Conservation (phyloP, 169 alveolate genomes). For the Eimeria sp. region DNA sequence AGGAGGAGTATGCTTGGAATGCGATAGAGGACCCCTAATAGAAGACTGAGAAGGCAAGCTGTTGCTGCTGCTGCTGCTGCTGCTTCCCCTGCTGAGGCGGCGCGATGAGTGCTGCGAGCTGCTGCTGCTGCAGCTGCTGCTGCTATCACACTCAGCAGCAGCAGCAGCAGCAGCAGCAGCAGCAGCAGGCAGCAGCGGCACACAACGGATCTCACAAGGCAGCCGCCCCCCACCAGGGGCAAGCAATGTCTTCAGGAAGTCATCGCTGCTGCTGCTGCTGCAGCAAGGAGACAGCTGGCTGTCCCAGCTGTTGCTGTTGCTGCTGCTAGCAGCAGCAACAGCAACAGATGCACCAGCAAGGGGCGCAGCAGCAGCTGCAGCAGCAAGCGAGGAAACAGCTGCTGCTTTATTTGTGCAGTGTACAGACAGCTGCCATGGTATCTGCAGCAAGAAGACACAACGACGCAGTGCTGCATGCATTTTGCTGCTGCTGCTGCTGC, state of each 20-base stretch:
- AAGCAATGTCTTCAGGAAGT: background rate
- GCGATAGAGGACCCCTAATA: background rate
- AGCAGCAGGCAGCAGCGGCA: no score
- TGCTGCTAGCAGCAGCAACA: background rate
- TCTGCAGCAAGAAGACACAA: constrained; percentile 39
- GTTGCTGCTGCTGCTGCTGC: constrained; percentile 56
- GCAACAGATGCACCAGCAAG: constrained; percentile 41
- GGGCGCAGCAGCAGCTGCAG: background rate
- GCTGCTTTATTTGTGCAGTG: no score
- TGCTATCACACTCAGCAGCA: no score
- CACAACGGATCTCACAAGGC: background rate
- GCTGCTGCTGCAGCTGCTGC: constrained; percentile 57
- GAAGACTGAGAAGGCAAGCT: background rate
- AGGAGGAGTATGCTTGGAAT: background rate
- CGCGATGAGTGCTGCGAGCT: constrained; percentile 3
- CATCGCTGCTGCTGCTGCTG: constrained; percentile 46
- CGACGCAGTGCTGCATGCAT: constrained; percentile 45
- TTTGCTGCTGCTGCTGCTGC: constrained; percentile 17
- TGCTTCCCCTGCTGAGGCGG: background rate
- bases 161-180: no score
- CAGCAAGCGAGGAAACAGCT: no score
- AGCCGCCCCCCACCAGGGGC: background rate
- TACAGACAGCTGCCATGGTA: constrained; percentile 42
- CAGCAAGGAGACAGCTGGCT: background rate
- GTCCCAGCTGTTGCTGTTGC: constrained; percentile 35